Evolutionary conservation across 257 asterid genomes (phyloP).

Genomic region (Forsythia suspensa): DNA sequence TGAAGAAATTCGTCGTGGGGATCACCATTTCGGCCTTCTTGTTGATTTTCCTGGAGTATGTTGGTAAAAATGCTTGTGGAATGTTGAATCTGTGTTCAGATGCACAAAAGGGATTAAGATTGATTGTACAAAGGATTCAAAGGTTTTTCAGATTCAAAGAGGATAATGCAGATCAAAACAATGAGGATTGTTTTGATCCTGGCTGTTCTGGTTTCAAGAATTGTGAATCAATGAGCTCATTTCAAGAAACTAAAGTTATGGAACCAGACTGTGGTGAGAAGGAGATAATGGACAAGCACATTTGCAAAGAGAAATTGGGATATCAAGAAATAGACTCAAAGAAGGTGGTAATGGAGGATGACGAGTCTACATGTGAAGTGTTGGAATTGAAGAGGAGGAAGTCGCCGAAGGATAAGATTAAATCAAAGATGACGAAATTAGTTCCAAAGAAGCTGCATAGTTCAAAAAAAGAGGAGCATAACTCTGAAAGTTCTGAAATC

Average conservation of each 20-base stretch:
- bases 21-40: constrained; percentile 66
- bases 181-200: constrained; percentile 3
- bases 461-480: constrained; percentile 24
- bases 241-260: constrained; percentile 27
- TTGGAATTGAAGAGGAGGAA: constrained; percentile 34
- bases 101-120: constrained; percentile 11
- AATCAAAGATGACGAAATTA: constrained; percentile 55
- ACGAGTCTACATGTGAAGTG: constrained; percentile 20
- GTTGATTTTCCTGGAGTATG: constrained; percentile 53
- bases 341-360: constrained; percentile 30
- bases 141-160: constrained; percentile 17
- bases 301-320: constrained; percentile 1
- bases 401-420: constrained; percentile 46
- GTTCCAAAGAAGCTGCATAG: constrained; percentile 43
- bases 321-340: constrained; percentile 23
- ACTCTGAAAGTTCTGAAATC: constrained; percentile 8
- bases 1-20: constrained; percentile 59
- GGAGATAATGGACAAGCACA: constrained; percentile 21
- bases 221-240: constrained; percentile 1
- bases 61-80: constrained; percentile 24
- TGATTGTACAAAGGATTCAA: background rate
- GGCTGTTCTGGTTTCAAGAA: constrained; percentile 7
- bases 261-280: constrained; percentile 16
- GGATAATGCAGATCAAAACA: constrained; percentile 14
- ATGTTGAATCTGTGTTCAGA: constrained; percentile 28